Evolutionary conservation across 2,329 filamentous ascomycete species (phyloP), one percentile per base, ranked within the genome.

Genomic region (Coniella lustricola): DNA sequence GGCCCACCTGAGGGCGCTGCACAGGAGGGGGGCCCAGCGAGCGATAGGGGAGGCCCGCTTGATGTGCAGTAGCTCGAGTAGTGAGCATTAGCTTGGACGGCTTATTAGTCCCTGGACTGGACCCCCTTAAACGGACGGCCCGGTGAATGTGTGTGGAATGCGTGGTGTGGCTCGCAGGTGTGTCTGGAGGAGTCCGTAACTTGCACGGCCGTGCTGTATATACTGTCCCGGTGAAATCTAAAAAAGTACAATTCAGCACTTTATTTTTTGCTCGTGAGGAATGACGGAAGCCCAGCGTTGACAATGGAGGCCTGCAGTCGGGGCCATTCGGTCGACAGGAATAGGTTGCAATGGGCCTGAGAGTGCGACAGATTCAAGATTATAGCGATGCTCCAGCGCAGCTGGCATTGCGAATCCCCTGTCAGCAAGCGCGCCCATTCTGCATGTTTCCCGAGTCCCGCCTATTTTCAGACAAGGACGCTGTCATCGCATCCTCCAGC

Each of bases 381-480:
- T 12, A 29, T 10, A 35, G 33, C 7, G 7, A 14, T 35, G 33
- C 12, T n/a, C n/a, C n/a, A n/a, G n/a, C n/a, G n/a, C n/a, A n/a
- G n/a, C n/a, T n/a, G n/a, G n/a, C n/a, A n/a, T n/a, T 16, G 3
- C 25, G 40, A 42, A 33, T 42, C 16, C 40, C 32, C 40, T 25
- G 29, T 33, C 40, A 42, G 40, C 40, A 42, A n/a, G n/a, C n/a
- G n/a, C n/a, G n/a, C n/a, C n/a, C n/a, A 17, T 29, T 29, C 40
- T 32, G 40, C 40, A 42, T 13, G 25, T 32, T 31, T 42, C 22
- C 10, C 5, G 5, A 16, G 32, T 17, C 16, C 25, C 17, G 3
- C 31, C 40, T 42, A 42, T 42, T 42, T 42, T 42, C 40, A 42
- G 40, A 42, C 25, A 17, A 42, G 25, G 21, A 39, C 13, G 9